These are phyloP conservation scores for Saturnispora dispora DNA, from an alignment of 805 yeast genomes.

Conservation along the genomic window DNA sequence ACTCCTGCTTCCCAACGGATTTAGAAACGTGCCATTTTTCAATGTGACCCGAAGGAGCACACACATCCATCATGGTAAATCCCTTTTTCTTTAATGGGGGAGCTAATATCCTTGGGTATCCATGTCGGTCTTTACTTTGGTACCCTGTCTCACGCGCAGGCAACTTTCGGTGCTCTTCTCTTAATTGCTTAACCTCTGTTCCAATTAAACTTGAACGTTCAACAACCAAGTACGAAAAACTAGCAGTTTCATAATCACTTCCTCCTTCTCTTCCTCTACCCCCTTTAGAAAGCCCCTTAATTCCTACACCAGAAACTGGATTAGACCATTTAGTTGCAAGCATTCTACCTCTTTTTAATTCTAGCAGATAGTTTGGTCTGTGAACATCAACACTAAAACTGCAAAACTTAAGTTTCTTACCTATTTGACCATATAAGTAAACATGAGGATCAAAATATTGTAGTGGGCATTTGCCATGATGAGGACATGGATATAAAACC, in stretches of 20 bases:
- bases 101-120: constrained; percentile 67
- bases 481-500: constrained; percentile 84
- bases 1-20: constrained; percentile 60
- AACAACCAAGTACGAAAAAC: constrained; percentile 64
- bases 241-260: constrained; percentile 59
- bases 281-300: constrained; percentile 35
- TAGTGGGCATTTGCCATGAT: constrained; percentile 78
- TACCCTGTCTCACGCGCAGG: constrained; percentile 22
- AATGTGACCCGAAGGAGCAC: constrained; percentile 69
- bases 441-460: constrained; percentile 68
- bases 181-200: constrained; percentile 9
- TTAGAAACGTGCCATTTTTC: constrained; percentile 87
- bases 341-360: constrained; percentile 72
- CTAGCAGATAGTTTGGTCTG: constrained; percentile 74
- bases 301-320: constrained; percentile 48
- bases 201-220: constrained; percentile 45
- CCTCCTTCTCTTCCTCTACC: constrained; percentile 80
- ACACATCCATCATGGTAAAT: constrained; percentile 70
- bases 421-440: constrained; percentile 44
- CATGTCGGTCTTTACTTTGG: constrained; percentile 21
- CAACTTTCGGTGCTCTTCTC: constrained; percentile 12
- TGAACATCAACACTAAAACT: constrained; percentile 60
- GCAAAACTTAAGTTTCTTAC: constrained; percentile 63
- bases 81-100: constrained; percentile 73
- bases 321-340: constrained; percentile 66